Conservation (phyloP, 2,329 filamentous ascomycete species). For the Cladosporium sp. region DNA sequence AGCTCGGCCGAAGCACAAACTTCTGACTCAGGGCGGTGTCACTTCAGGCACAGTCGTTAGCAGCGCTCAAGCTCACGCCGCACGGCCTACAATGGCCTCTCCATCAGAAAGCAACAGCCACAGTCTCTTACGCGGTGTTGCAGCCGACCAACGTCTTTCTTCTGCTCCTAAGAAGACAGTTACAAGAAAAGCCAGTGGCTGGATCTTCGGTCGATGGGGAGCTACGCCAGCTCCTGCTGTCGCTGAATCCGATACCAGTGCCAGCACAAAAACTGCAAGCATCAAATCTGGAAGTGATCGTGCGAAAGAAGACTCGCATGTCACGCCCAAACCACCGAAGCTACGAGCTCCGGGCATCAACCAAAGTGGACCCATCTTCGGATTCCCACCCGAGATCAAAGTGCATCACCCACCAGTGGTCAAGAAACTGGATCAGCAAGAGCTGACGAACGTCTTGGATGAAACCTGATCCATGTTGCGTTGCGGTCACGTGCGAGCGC, state of each 20-base stretch:
- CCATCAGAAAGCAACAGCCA: conserved; percentile 21
- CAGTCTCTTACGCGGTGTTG: conserved; percentile 31
- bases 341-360: conserved; percentile 68
- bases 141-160: conserved; percentile 30
- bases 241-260: conserved; percentile 10
- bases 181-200: conserved; percentile 57
- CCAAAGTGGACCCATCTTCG: conserved; percentile 69
- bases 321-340: conserved; percentile 35
- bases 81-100: conserved; percentile 26
- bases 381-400: conserved; percentile 58
- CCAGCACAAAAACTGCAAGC: conserved; percentile 12
- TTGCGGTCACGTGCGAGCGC: background rate
- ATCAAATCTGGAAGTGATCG: conserved; percentile 10
- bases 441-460: conserved; percentile 42
- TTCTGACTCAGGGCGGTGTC: conserved; percentile 49
- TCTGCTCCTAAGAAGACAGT: conserved; percentile 36
- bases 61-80: conserved; percentile 29
- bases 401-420: conserved; percentile 51
- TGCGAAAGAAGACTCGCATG: conserved; percentile 26
- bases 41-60: conserved; percentile 44
- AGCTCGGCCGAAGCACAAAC: conserved; percentile 70
- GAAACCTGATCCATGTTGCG: background rate
- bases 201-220: conserved; percentile 63
- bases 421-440: conserved; percentile 55
- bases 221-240: conserved; percentile 43